Conservation (phyloP, 768 basidiomycete species). For the Suillus alpinus region DNA sequence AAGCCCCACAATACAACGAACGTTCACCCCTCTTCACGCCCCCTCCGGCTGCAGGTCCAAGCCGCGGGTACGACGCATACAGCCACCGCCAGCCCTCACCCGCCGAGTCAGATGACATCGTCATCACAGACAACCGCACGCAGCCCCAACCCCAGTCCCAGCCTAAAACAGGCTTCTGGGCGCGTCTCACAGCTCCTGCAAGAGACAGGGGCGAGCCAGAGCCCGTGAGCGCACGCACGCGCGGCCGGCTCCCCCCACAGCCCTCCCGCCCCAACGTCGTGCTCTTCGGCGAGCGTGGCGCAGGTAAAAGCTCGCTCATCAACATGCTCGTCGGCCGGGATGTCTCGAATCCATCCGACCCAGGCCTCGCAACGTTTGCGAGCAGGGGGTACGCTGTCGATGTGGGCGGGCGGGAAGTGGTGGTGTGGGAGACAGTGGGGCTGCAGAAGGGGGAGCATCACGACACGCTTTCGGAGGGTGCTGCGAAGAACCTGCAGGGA, state of each 20-base stretch:
- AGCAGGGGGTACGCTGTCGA: conserved; percentile 20
- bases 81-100: background rate
- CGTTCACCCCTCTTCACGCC: conserved; percentile 1
- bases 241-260: background rate
- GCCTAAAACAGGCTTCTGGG: background rate
- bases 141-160: background rate
- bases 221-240: background rate
- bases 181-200: background rate
- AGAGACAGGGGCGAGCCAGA: background rate
- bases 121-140: background rate
- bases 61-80: background rate
- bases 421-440: conserved; percentile 35
- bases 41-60: background rate
- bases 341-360: conserved; percentile 28
- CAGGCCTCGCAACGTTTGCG: conserved; percentile 34
- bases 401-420: conserved; percentile 17
- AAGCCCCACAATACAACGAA: background rate
- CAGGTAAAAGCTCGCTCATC: conserved; percentile 44
- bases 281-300: conserved; percentile 42
- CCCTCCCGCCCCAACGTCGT: conserved; percentile 29
- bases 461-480: conserved; percentile 27
- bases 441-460: conserved; percentile 28
- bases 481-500: conserved; percentile 27
- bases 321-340: conserved; percentile 35
- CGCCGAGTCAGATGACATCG: background rate